Conservation (phyloP, 2,329 filamentous ascomycete species). For the Tolypocladium ovalisporum region DNA sequence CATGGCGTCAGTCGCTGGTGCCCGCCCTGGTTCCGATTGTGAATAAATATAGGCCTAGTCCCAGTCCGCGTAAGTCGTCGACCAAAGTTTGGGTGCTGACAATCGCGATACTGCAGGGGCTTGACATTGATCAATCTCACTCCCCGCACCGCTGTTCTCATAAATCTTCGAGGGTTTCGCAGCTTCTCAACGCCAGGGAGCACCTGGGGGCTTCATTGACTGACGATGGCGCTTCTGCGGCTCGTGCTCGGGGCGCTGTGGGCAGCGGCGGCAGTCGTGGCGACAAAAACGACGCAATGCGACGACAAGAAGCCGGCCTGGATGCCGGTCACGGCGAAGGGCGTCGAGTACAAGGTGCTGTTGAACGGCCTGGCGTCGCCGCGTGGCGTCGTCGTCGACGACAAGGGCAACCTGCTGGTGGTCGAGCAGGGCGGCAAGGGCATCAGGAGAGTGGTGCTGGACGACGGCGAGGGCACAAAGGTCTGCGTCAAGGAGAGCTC, state of each 20-base stretch:
- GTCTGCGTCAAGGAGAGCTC: conserved; percentile 17
- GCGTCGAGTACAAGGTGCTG: conserved; percentile 15
- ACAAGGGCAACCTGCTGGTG: conserved; percentile 24
- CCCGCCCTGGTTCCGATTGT: neutral
- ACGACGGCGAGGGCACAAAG: conserved; percentile 15
- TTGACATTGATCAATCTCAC: neutral
- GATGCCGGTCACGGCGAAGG: conserved; percentile 10
- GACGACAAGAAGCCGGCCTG: conserved; percentile 2
- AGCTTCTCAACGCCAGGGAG: neutral
- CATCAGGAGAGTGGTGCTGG: conserved; percentile 21
- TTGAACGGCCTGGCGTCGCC: conserved; percentile 14
- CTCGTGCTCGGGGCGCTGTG: neutral
- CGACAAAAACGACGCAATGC: conserved; percentile 4
- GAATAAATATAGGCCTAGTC: neutral
- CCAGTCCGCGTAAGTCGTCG: neutral
- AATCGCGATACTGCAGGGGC: neutral
- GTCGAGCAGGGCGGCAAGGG: conserved; percentile 18
- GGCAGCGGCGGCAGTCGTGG: neutral
- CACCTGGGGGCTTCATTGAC: neutral
- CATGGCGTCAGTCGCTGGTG: neutral
- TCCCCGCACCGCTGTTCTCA: neutral
- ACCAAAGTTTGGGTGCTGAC: neutral
- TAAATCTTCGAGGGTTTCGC: neutral
- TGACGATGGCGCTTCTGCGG: neutral
- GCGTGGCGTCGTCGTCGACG: conserved; percentile 23